phyloP scores from a whole-genome alignment of 805 yeast species.

The Saccharomycopsis sp. region DNA sequence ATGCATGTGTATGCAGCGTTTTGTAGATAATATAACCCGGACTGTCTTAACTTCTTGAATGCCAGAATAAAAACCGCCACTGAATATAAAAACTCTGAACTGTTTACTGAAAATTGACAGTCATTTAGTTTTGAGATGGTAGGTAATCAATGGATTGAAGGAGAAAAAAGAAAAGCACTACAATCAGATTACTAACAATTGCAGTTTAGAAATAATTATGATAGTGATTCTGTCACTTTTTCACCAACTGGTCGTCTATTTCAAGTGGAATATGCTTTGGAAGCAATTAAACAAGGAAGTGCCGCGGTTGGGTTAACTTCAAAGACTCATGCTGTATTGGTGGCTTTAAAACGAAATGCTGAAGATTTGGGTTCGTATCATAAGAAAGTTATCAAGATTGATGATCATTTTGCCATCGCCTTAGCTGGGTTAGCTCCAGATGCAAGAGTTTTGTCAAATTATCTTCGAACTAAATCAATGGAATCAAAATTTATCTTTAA shows the following conservation, averaged over 20 bases:
- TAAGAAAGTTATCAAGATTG: constrained; percentile 85
- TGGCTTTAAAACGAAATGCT: constrained; percentile 90
- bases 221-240: constrained; percentile 96
- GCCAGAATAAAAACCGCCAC: constrained; percentile 1
- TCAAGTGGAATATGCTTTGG: constrained; percentile 85
- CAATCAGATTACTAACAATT: not conserved
- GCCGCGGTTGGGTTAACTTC: constrained; percentile 95
- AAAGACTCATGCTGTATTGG: constrained; percentile 80
- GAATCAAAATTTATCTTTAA: constrained; percentile 77
- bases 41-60: not conserved
- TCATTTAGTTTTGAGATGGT: too few species aligned
- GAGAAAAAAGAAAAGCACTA: too few species aligned
- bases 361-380: constrained; percentile 97
- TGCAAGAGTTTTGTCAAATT: constrained; percentile 88
- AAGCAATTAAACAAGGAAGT: constrained; percentile 96
- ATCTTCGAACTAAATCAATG: constrained; percentile 86
- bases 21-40: not conserved
- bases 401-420: constrained; percentile 90
- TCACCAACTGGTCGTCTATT: constrained; percentile 92
- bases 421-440: constrained; percentile 98
- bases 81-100: not conserved
- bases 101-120: too few species aligned
- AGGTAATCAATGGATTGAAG: not conserved
- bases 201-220: constrained; percentile 96
- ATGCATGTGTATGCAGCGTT: not conserved